phyloP scores from a whole-genome alignment of 345 rosid genomes.

The Populus simonii region DNA sequence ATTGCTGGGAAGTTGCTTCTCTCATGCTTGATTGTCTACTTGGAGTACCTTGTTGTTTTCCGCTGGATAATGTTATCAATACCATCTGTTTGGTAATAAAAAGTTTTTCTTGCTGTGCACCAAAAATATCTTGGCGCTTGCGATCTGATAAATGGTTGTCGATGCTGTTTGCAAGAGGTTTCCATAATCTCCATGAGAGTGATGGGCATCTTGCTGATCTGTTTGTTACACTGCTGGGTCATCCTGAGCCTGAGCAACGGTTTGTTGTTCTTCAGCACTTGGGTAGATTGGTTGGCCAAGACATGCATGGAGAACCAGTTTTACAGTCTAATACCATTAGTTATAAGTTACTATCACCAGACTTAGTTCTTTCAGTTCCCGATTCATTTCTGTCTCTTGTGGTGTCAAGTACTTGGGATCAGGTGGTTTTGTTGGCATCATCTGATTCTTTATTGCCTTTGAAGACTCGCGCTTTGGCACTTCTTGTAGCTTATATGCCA shows the following conservation, averaged over 20 bases:
- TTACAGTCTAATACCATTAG: constrained; percentile 29
- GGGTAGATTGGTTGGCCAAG: constrained; percentile 62
- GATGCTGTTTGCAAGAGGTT: constrained; percentile 40
- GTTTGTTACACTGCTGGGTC: constrained; percentile 51
- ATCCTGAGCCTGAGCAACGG: constrained; percentile 83
- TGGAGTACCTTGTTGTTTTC: constrained; percentile 47
- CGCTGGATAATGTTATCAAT: constrained; percentile 36
- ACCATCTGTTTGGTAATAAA: constrained; percentile 49
- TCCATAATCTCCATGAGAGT: constrained; percentile 43
- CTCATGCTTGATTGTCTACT: constrained; percentile 64
- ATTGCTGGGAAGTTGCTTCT: constrained; percentile 74
- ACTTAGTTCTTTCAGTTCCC: constrained; percentile 32
- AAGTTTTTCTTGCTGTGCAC: constrained; percentile 53
- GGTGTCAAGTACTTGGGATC: constrained; percentile 73
- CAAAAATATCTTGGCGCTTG: constrained; percentile 69
- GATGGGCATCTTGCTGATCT: constrained; percentile 54
- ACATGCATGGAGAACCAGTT: constrained; percentile 33
- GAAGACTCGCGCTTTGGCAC: constrained; percentile 58
- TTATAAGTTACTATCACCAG: constrained; percentile 34
- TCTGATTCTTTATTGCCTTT: constrained; percentile 54
- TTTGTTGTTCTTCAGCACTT: constrained; percentile 60
- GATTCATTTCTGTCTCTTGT: constrained; percentile 47
- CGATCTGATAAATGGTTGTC: constrained; percentile 72
- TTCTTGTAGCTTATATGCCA: constrained; percentile 62
- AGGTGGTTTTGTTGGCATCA: constrained; percentile 57